Conservation (phyloP, 257 asterid genomes). For the Solanum habrochaites region DNA sequence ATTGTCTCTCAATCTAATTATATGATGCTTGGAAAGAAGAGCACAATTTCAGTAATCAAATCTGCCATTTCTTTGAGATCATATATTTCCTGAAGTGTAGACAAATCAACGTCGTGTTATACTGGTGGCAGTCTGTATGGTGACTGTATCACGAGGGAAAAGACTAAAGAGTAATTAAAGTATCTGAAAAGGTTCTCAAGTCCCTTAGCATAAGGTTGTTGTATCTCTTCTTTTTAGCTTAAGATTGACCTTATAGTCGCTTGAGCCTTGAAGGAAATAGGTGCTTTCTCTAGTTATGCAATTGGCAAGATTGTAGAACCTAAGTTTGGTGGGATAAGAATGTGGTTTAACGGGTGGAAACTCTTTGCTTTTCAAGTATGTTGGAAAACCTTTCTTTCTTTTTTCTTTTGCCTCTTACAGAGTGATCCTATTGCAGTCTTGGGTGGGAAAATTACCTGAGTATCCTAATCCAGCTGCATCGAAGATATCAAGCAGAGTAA, state of each 20-base stretch:
- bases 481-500: slow-evolving; percentile 79
- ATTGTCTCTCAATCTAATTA: not conserved
- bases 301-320: not conserved
- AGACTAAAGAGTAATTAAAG: not conserved
- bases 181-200: not conserved
- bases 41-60: not conserved
- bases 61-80: not conserved
- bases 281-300: not conserved
- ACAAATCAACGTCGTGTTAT: not conserved
- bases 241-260: not conserved
- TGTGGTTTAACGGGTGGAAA: not conserved
- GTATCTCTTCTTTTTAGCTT: not conserved
- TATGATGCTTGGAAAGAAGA: not conserved
- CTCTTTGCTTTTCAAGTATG: not conserved
- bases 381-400: slow-evolving; percentile 5
- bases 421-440: slow-evolving; percentile 39
- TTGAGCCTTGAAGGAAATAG: not conserved
- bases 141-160: not conserved
- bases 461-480: slow-evolving; percentile 88
- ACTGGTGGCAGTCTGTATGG: not conserved
- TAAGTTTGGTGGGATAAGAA: not conserved
- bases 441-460: slow-evolving; percentile 73
- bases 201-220: not conserved
- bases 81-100: not conserved
- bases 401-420: slow-evolving; percentile 11